Percentiles rank a stretch among this genome's conserved stretches.
These are phyloP conservation scores for Monosporascus sp. DNA, from an alignment of 2,329 filamentous ascomycete genomes.

Conservation along the genomic window DNA sequence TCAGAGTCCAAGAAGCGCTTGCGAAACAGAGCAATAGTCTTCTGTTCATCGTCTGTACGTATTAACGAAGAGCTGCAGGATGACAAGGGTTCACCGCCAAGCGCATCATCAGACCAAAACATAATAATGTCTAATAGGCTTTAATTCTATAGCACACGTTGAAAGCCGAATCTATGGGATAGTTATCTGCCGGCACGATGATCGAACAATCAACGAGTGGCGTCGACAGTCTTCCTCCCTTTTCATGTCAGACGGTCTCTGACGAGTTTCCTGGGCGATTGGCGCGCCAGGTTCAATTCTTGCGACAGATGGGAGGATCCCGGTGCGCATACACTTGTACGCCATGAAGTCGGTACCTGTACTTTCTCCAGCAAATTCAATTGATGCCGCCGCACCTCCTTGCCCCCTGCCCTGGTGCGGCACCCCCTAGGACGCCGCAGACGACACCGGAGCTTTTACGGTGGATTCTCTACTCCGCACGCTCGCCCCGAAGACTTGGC, in stretches of 20 bases:
- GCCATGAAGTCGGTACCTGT: not conserved
- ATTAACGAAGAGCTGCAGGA: not conserved
- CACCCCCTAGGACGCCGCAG: not conserved
- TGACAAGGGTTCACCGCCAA: not conserved
- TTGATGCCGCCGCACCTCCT: not conserved
- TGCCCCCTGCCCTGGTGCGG: not conserved
- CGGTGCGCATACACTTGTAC: too few species aligned
- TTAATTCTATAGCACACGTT: too few species aligned
- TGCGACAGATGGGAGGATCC: too few species aligned
- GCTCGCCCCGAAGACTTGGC: not conserved
- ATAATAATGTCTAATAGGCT: too few species aligned
- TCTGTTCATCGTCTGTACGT: not conserved
- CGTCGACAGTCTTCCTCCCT: too few species aligned
- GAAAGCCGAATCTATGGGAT: too few species aligned
- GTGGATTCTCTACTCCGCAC: not conserved
- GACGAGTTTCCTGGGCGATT: too few species aligned
- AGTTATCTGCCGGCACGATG: too few species aligned
- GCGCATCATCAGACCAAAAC: not conserved
- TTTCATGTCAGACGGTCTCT: too few species aligned
- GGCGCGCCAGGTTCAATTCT: too few species aligned
- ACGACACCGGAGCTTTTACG: not conserved
- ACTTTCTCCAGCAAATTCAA: not conserved
- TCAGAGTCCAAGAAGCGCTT: not conserved
- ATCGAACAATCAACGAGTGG: too few species aligned
- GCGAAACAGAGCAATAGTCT: not conserved